Base-by-base conservation (phyloP, 805 yeast genomes). In the Kluyveromyces lactis region DNA sequence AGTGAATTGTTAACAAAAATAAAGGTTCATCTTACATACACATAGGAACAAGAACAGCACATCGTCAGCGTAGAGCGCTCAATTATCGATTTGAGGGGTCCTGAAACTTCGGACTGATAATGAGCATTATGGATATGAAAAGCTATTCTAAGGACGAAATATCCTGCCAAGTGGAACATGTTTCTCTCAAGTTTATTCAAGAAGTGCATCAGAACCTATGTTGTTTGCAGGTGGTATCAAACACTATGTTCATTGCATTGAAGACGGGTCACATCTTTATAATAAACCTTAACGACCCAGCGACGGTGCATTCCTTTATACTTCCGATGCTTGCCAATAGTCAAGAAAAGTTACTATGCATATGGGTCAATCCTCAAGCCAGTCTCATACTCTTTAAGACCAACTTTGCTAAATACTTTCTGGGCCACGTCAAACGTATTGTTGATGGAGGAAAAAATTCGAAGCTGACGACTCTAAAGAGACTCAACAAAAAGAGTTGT, bases 231-330 rank as follows among this genome's bases (percentile, higher is more conserved):
- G 86, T 79, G 4, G 60, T 69, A 17, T 66, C 68, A 43, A 81
- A 82, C 49, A 59, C 72, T 4, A 68, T 83, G 29, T 69, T 73
- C 41, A 60, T 82, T 34, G 75, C 79, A 0, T 63, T 77, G 41
- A 63, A 63, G 36, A 59, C 69, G 7, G 80, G 81, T 1, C 52
- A 67, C 12, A 58, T 83, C n/a, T 73, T 73, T 46, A 60, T 81
- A n/a, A 81, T 84, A 24, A 77, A 81, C 48, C 60, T 83, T 45
- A 78, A 75, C 37, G 68, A 68, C 36, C 92, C 92, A 1, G 75
- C 80, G 26, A 66, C 66, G 6, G 79, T 83, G 4, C 69, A 67
- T 31, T 61, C 57, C 18, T 52, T 67, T n/a, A 57, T 55, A 10
- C 43, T 69, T 2, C 62, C 72, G 0, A 42, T 54, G 17, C 28